Evolutionary conservation across 2,329 filamentous ascomycete genomes (phyloP).

Genomic region (Trichothecium sympodiale): DNA sequence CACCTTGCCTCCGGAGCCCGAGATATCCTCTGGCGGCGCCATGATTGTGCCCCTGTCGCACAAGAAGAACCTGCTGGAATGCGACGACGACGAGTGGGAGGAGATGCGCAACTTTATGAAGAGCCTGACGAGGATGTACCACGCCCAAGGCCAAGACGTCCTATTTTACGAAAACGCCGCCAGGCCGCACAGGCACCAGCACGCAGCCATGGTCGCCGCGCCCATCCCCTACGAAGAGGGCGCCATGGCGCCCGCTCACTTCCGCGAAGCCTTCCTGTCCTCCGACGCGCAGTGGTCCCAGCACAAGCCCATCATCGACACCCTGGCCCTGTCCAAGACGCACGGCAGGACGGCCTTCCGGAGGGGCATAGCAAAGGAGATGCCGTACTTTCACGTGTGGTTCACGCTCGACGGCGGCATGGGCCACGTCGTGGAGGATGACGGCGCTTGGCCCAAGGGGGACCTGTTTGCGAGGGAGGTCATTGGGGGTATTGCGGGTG

Average conservation of each 20-base stretch:
- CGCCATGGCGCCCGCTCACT: conserved; percentile 86
- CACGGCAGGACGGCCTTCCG: conserved; percentile 76
- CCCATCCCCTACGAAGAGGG: conserved; percentile 88
- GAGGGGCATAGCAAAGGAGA: conserved; percentile 76
- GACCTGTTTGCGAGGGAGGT: conserved; percentile 90
- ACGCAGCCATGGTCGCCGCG: conserved; percentile 77
- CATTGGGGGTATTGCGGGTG: conserved; percentile 83
- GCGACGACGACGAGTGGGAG: conserved; percentile 98
- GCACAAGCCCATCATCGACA: conserved; percentile 91
- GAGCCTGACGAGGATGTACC: conserved; percentile 83
- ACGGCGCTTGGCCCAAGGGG: conserved; percentile 73
- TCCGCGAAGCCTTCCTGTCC: conserved; percentile 83
- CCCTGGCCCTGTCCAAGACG: conserved; percentile 53
- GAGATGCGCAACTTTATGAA: conserved; percentile 99
- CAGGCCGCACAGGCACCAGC: conserved; percentile 61
- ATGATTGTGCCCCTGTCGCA: conserved; percentile 86
- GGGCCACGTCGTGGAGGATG: conserved; percentile 85
- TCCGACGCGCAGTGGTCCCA: conserved; percentile 91
- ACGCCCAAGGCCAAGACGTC: conserved; percentile 82
- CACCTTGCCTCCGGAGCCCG: conserved; percentile 81
- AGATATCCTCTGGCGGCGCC: conserved; percentile 71
- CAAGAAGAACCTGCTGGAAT: conserved; percentile 83
- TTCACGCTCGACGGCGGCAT: conserved; percentile 86
- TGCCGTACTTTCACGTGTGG: conserved; percentile 98
- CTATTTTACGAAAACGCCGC: conserved; percentile 98